These are phyloP conservation scores for Oropetium thomaeum DNA, from an alignment of 176 grass and related monocot species.

Conservation along the genomic window DNA sequence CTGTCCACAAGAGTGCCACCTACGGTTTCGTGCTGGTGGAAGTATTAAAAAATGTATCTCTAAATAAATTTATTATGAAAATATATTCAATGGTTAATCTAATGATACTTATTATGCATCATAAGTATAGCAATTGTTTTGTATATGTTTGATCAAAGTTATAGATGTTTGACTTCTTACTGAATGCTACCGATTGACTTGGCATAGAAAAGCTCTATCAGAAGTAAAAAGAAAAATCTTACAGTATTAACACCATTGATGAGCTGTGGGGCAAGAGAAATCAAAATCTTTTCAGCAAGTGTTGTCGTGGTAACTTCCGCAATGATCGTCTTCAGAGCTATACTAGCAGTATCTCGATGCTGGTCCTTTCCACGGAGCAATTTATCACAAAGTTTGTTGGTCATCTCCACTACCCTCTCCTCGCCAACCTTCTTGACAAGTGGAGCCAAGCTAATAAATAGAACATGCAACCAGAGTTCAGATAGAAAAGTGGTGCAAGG, in stretches of 20 bases:
- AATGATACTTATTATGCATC: too few relatives aligned
- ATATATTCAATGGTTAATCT: too few relatives aligned
- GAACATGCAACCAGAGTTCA: slow-evolving; percentile 8
- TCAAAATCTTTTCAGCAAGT: slow-evolving; percentile 87
- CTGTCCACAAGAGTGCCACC: too few relatives aligned
- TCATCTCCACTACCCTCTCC: slow-evolving; percentile 91
- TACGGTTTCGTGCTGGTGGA: too few relatives aligned
- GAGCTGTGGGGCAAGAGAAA: slow-evolving; percentile 75
- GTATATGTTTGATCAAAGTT: too few relatives aligned
- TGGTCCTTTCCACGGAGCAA: slow-evolving; percentile 97
- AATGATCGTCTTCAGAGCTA: slow-evolving; percentile 94
- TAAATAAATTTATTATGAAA: too few relatives aligned
- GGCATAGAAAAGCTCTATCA: neutral
- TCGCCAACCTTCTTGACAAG: slow-evolving; percentile 92
- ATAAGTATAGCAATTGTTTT: too few relatives aligned
- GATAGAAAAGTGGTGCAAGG: neutral
- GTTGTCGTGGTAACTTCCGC: slow-evolving; percentile 73
- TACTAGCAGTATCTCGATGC: slow-evolving; percentile 96
- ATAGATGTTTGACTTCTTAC: neutral
- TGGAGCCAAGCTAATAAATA: slow-evolving; percentile 69
- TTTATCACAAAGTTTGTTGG: slow-evolving; percentile 89
- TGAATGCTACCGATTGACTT: neutral
- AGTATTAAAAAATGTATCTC: too few relatives aligned
- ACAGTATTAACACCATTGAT: slow-evolving; percentile 79
- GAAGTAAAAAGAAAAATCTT: slow-evolving; percentile 31